Percentiles rank a stretch among this genome's conserved stretches.
These are phyloP conservation scores for Plicaturopsis crispa DNA, from an alignment of 768 basidiomycete genomes.

Conservation along the genomic window DNA sequence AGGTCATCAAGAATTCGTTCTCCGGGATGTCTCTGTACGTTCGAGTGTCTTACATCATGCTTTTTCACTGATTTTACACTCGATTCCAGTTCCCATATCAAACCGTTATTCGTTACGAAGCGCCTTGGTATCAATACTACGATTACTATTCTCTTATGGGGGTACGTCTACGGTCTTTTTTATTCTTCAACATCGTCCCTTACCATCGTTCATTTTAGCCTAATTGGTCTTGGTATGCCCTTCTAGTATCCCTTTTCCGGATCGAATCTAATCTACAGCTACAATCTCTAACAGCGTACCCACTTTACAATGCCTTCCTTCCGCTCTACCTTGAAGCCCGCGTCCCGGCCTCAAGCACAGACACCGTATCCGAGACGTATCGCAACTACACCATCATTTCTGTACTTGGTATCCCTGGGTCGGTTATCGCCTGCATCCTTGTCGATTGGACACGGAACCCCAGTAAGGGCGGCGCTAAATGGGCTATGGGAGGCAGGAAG, in stretches of 20 bases:
- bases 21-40: conserved; percentile 32
- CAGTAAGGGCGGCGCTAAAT: conserved; percentile 13
- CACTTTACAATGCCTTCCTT: conserved; percentile 45
- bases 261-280: too few relatives aligned
- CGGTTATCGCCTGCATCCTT: conserved; percentile 34
- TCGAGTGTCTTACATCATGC: too few relatives aligned
- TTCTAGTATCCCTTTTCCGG: too few relatives aligned
- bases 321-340: conserved; percentile 36
- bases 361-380: conserved; percentile 31
- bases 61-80: background rate
- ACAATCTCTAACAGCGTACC: too few relatives aligned
- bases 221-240: conserved; percentile 45
- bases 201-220: conserved; percentile 13
- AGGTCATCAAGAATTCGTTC: conserved; percentile 26
- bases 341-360: conserved; percentile 17
- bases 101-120: conserved; percentile 37
- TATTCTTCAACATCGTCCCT: background rate
- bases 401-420: conserved; percentile 38
- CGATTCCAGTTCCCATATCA: conserved; percentile 34
- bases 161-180: conserved; percentile 20
- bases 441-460: conserved; percentile 35
- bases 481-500: conserved; percentile 36
- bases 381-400: conserved; percentile 45
- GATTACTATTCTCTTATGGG: conserved; percentile 45
- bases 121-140: conserved; percentile 37